phyloP scores from a whole-genome alignment of 2,329 filamentous ascomycete species.

The Alternaria sp. region DNA sequence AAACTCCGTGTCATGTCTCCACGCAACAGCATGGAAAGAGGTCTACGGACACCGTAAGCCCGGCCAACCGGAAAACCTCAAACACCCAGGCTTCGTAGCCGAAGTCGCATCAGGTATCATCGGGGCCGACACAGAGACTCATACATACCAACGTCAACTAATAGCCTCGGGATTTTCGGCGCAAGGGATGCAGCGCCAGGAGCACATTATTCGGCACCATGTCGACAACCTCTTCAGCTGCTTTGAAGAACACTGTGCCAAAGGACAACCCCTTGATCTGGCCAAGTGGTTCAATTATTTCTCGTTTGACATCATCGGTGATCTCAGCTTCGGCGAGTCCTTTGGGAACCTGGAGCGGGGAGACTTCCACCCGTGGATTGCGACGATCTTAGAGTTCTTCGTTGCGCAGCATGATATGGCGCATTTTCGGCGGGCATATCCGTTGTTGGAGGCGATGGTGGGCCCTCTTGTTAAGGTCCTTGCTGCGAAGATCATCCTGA shows the following conservation, averaged over 20 bases:
- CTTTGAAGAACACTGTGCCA: constrained; percentile 4
- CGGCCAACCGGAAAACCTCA: constrained; percentile 10
- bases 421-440: constrained; percentile 6
- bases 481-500: constrained; percentile 3
- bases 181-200: constrained; percentile 15
- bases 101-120: constrained; percentile 13
- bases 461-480: not conserved
- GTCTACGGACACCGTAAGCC: constrained; percentile 13
- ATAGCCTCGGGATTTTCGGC: constrained; percentile 6
- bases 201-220: constrained; percentile 7
- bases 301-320: constrained; percentile 45
- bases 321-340: constrained; percentile 60
- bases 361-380: constrained; percentile 30
- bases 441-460: constrained; percentile 1
- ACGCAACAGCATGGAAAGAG: constrained; percentile 16
- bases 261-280: constrained; percentile 15
- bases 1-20: constrained; percentile 17
- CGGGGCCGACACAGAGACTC: constrained; percentile 6
- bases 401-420: constrained; percentile 15
- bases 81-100: constrained; percentile 12
- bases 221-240: constrained; percentile 5
- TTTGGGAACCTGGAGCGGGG: constrained; percentile 38
- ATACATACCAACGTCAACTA: constrained; percentile 8
- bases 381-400: constrained; percentile 27
- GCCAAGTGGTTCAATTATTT: constrained; percentile 25